These are phyloP conservation scores for Nemania abortiva DNA, from an alignment of 2,329 filamentous ascomycete genomes.

Conservation along the genomic window DNA sequence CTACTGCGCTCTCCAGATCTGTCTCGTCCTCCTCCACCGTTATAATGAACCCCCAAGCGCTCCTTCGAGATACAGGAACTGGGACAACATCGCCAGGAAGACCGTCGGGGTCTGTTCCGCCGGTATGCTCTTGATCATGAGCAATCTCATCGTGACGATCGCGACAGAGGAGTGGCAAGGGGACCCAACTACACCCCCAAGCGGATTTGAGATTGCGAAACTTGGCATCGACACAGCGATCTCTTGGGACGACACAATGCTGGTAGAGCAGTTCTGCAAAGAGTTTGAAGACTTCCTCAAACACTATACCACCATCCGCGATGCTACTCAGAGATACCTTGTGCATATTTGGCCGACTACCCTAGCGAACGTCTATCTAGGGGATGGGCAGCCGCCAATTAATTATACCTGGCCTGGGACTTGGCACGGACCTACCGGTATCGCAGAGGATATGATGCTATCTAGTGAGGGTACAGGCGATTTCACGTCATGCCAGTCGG, in stretches of 20 bases:
- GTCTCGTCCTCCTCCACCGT: conserved; percentile 33
- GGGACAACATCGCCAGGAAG: conserved; percentile 18
- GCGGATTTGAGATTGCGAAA: conserved; percentile 17
- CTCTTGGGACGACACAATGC: conserved; percentile 2
- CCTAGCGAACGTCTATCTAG: neutral
- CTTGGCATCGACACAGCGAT: neutral
- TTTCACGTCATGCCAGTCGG: too few species aligned
- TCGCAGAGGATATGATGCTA: too few species aligned
- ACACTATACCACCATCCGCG: neutral
- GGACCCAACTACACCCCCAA: neutral
- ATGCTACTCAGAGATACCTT: neutral
- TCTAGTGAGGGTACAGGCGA: too few species aligned
- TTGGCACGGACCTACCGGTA: too few species aligned
- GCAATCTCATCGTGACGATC: conserved; percentile 29
- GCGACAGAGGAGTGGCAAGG: neutral
- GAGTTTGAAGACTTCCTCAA: conserved; percentile 34
- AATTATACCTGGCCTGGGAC: neutral
- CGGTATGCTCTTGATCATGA: conserved; percentile 38
- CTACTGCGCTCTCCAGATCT: conserved; percentile 20
- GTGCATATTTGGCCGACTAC: neutral
- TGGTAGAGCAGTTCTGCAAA: conserved; percentile 28
- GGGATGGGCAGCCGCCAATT: neutral
- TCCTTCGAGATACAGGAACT: neutral
- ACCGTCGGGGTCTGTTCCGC: conserved; percentile 21
- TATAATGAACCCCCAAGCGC: conserved; percentile 1